Evolutionary conservation across 441 rosid species (phyloP), one percentile per base, ranked within the genome.

Genomic region (Gossypium lobatum): DNA sequence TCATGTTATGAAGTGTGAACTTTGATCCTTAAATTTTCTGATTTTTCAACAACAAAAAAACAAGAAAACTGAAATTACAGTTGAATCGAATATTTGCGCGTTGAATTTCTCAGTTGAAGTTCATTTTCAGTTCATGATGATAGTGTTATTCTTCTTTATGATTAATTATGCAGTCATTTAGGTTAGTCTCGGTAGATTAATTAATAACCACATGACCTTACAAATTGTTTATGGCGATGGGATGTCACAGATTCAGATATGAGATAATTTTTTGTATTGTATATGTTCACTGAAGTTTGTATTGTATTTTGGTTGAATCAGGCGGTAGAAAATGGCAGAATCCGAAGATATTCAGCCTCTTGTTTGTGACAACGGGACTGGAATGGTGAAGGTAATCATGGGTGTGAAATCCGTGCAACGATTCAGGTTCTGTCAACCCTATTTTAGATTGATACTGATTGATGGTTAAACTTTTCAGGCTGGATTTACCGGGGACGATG

Each of bases 341-440:
- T 31, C 45, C 10, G 89, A 84, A 77, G 91, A 90, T 81, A 84
- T 88, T 75, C 93, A 90, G 84, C 93, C 97, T 14, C 92, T 92
- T n/a, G 93, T 88, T n/a, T 90, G 95, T 48, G 93, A 89, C 82
- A 92, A 92, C 77, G 91, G 95, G 17, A 91, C 97, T 20, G 91
- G 95, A 82, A 91, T 88, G 93, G 97, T 91, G 73, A 91, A 89
- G 92, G 91, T 91, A 81, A 54, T 1, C 26, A 48, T 13, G 25
- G 10, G 18, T 54, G 23, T 31, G 37, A 31, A 31, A 31, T 31
- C 37, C 7, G 37, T 1, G 37, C 7, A 31, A 1, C 7, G 37
- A 31, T 31, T 31, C 37, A 5, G 37, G 7, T 31, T 31, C 1
- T 31, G 37, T 31, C 37, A 31, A 31, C 37, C 37, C 7, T 28